Evolutionary conservation across 2,329 filamentous ascomycete genomes (phyloP).

Genomic region (Cytospora leucostoma): DNA sequence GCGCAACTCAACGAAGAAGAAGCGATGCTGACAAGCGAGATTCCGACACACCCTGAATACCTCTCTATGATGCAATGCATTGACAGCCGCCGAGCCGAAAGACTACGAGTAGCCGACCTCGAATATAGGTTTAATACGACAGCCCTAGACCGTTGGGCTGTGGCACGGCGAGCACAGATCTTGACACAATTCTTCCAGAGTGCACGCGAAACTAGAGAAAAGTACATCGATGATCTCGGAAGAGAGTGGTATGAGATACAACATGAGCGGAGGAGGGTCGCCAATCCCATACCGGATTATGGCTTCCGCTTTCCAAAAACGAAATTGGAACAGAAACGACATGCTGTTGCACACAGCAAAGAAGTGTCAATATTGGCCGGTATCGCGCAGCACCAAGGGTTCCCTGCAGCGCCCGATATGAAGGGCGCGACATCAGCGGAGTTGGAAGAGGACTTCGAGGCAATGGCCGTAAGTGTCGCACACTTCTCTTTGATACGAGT

Average conservation of each 20-base stretch:
- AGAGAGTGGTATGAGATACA: constrained; percentile 93
- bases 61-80: constrained; percentile 87
- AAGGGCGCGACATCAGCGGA: constrained; percentile 70
- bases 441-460: constrained; percentile 82
- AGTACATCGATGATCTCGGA: constrained; percentile 76
- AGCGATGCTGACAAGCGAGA: constrained; percentile 58
- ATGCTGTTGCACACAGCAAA: constrained; percentile 90
- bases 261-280: constrained; percentile 69
- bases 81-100: constrained; percentile 78
- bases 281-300: constrained; percentile 79
- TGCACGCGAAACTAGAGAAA: constrained; percentile 79
- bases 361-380: constrained; percentile 91
- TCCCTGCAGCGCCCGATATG: constrained; percentile 90
- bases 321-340: constrained; percentile 73
- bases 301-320: constrained; percentile 78
- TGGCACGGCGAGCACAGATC: constrained; percentile 81
- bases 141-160: constrained; percentile 71
- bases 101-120: constrained; percentile 72
- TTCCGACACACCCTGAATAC: constrained; percentile 85
- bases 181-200: constrained; percentile 90
- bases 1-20: constrained; percentile 75
- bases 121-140: constrained; percentile 73
- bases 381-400: constrained; percentile 91
- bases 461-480: constrained; percentile 73
- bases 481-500: not conserved